These are phyloP conservation scores for Lupinus albus DNA, from an alignment of 306 rosid genomes.

Conservation along the genomic window DNA sequence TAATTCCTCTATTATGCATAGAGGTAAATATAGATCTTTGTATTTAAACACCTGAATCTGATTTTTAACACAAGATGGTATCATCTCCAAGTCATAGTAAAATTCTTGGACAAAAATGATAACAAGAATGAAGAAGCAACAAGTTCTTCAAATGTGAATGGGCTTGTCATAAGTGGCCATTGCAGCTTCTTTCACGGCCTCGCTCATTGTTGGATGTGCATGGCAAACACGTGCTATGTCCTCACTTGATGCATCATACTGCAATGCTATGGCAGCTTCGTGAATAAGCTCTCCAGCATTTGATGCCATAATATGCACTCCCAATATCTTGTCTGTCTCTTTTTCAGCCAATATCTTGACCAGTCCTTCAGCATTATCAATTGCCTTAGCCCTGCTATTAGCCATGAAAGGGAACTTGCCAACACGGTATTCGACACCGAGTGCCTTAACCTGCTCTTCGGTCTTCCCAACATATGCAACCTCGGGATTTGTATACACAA, in stretches of 20 bases:
- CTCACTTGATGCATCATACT: constrained; percentile 89
- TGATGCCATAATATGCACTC: constrained; percentile 95
- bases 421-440: constrained; percentile 73
- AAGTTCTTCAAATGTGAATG: constrained; percentile 75
- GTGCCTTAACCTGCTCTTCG: constrained; percentile 90
- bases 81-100: constrained; percentile 51
- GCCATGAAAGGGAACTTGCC: constrained; percentile 97
- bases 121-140: constrained; percentile 43
- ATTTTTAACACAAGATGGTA: constrained; percentile 49
- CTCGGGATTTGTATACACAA: constrained; percentile 92
- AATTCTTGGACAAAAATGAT: constrained; percentile 52
- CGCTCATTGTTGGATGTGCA: constrained; percentile 99
- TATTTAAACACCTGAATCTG: constrained; percentile 53
- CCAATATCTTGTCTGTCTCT: constrained; percentile 95
- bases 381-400: constrained; percentile 98
- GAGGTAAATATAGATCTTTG: constrained; percentile 40
- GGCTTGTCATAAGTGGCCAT: constrained; percentile 99
- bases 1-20: constrained; percentile 46
- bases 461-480: constrained; percentile 95
- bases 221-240: constrained; percentile 99
- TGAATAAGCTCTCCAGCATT: constrained; percentile 99
- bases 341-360: constrained; percentile 91
- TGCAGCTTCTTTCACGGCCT: constrained; percentile 98
- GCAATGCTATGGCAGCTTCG: constrained; percentile 86
- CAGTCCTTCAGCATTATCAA: constrained; percentile 91